These are phyloP conservation scores for Tricholoma bakamatsutake DNA, from an alignment of 768 basidiomycete species.

Conservation along the genomic window DNA sequence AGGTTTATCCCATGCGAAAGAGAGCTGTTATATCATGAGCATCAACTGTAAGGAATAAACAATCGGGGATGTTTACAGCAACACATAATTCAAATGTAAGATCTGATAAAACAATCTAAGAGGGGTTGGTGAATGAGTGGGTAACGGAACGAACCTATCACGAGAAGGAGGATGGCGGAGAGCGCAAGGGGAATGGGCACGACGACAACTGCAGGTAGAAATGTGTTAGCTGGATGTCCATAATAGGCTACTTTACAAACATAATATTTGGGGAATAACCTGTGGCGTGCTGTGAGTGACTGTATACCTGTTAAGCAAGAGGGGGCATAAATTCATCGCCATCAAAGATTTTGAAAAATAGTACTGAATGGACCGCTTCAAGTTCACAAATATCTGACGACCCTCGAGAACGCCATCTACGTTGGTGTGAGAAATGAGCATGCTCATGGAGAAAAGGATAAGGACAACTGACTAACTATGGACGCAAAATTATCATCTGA, in stretches of 20 bases:
- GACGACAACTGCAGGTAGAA: constrained; percentile 44
- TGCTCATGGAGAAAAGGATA: neutral
- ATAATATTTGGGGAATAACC: constrained; percentile 63
- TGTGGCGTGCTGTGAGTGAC: constrained; percentile 64
- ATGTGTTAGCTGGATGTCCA: constrained; percentile 1
- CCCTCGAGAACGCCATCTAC: constrained; percentile 64
- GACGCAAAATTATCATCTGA: constrained; percentile 69
- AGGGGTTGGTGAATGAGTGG: neutral
- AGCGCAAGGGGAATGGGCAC: constrained; percentile 62
- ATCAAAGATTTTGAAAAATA: constrained; percentile 6
- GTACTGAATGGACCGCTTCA: constrained; percentile 67
- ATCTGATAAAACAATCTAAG: constrained; percentile 33
- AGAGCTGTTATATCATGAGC: constrained; percentile 32
- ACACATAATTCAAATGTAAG: constrained; percentile 66
- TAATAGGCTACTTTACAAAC: constrained; percentile 27
- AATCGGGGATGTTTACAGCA: constrained; percentile 37
- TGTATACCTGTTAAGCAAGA: constrained; percentile 40
- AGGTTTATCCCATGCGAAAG: constrained; percentile 69
- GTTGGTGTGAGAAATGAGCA: neutral
- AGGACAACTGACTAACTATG: constrained; percentile 49
- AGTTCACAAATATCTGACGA: constrained; percentile 63
- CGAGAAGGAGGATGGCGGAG: constrained; percentile 64
- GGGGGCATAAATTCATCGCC: neutral
- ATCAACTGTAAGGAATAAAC: neutral
- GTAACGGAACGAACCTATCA: constrained; percentile 44